Percentiles rank a stretch among this genome's conserved stretches.
These are phyloP conservation scores for Fusarium nisikadoi DNA, from an alignment of 2,329 filamentous ascomycete species.

Conservation along the genomic window DNA sequence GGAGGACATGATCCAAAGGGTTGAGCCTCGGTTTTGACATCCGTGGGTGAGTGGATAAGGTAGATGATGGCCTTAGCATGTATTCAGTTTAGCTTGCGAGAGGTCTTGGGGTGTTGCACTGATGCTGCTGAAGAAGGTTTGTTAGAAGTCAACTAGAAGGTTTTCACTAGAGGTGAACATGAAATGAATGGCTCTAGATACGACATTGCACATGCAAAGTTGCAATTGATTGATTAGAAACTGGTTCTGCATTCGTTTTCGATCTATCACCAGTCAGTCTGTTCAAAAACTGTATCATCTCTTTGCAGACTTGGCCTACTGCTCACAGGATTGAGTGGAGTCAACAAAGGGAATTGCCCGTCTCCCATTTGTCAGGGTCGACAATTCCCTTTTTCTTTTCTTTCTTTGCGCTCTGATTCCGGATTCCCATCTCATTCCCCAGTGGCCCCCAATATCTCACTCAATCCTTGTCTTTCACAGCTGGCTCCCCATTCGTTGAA, in stretches of 20 bases:
- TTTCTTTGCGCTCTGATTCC: slow-evolving; percentile 2
- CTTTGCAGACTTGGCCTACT: not conserved
- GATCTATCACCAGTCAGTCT: not conserved
- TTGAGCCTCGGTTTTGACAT: slow-evolving; percentile 20
- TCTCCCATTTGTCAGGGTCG: not conserved
- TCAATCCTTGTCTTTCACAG: slow-evolving; percentile 2
- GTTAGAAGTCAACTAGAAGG: slow-evolving; percentile 18
- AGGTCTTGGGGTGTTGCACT: not conserved
- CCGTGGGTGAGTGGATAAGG: not conserved
- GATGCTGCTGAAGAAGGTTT: not conserved
- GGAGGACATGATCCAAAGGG: slow-evolving; percentile 19
- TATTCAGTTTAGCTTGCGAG: slow-evolving; percentile 13
- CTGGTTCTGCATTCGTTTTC: not conserved
- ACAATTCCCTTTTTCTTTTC: not conserved
- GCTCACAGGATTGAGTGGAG: slow-evolving; percentile 3
- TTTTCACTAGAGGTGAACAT: slow-evolving; percentile 9
- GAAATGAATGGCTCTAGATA: not conserved
- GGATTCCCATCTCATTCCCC: not conserved
- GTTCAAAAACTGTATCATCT: not conserved
- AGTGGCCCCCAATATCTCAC: not conserved
- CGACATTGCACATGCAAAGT: not conserved
- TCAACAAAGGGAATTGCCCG: not conserved
- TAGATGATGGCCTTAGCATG: not conserved
- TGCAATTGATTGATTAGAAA: not conserved
- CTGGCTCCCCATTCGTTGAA: not conserved